Base-by-base conservation (phyloP, 305 asterid genomes). In the Fraxinus velutina region DNA sequence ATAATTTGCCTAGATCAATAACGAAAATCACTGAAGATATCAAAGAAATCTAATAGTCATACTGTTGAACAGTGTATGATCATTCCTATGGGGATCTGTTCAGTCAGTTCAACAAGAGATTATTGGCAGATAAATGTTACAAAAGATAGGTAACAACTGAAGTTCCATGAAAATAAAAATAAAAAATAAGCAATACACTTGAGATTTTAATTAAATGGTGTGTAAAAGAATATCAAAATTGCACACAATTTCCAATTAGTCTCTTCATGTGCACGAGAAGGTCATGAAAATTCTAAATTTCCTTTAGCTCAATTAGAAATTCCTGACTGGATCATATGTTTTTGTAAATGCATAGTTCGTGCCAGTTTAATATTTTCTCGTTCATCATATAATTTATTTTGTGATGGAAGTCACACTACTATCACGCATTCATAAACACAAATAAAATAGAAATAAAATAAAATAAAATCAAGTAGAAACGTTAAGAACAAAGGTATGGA, bases 31-130 rank as follows among this genome's bases (percentile, higher is more conserved):
- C 42, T 5, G 44, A n/a, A 70, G 42, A 70, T 30, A 70, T 70
- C 21, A 30, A 70, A 32, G 12, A 70, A 70, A 70, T 15, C 22
- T 12, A 17, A 76, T 32, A 52, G 79, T 55, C 70, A 27, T 78
- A 44, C 81, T 78, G 52, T 50, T 44, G 72, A 7, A 62, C 13
- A 74, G 9, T 1, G n/a, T 76, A 70, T 36, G 72, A 71, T 78
- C 81, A 47, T 76, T 57, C 76, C 80, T 73, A 70, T 30, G 75
- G 83, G 75, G 74, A 78, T 76, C 10, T 9, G 34, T 55, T 77
- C 19, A 47, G 52, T 24, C 80, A 73, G 78, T 73, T 84, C 75
- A 62, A 74, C 52, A 57, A 77, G 85, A 82, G 78, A 70, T 77
- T 66, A 70, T 70, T 64, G 39, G 84, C 74, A 64, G 71, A 52